These are phyloP conservation scores for Claviceps sp. DNA, from an alignment of 2,329 filamentous ascomycete genomes.

Conservation along the genomic window DNA sequence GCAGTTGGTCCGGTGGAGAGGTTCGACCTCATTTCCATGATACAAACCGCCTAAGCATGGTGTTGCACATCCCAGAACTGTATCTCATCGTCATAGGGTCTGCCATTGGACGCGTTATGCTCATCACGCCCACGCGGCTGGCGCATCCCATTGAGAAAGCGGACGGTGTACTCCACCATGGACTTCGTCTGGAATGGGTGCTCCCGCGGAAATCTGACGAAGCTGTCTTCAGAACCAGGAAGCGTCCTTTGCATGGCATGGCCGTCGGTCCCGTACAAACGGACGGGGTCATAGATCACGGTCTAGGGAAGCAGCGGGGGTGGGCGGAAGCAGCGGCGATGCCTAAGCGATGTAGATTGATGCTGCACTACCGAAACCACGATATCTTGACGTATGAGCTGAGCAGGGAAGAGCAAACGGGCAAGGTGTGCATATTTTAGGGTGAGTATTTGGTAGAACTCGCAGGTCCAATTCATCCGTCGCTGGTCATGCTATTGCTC, in stretches of 20 bases:
- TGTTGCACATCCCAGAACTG: constrained; percentile 52
- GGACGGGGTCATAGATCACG: constrained; percentile 11
- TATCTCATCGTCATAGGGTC: constrained; percentile 54
- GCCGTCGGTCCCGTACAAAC: constrained; percentile 52
- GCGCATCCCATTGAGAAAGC: constrained; percentile 11
- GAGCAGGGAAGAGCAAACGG: constrained; percentile 25
- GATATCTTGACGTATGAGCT: constrained; percentile 59
- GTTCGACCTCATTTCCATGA: constrained; percentile 17
- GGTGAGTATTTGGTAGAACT: neutral
- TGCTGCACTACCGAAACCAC: constrained; percentile 61
- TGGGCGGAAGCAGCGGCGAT: constrained; percentile 7
- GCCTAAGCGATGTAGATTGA: constrained; percentile 46
- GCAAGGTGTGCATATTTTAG: constrained; percentile 23
- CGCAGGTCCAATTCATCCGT: too few species aligned
- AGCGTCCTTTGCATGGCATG: constrained; percentile 49
- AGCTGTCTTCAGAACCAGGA: constrained; percentile 24
- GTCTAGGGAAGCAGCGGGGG: constrained; percentile 7
- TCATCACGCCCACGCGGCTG: constrained; percentile 40
- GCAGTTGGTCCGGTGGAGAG: constrained; percentile 10
- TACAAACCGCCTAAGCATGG: constrained; percentile 39
- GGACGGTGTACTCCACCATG: constrained; percentile 18
- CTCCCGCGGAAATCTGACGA: constrained; percentile 37
- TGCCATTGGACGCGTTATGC: constrained; percentile 49
- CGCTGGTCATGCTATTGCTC: too few species aligned
- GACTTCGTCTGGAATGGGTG: constrained; percentile 40